Evolutionary conservation across 1,284 basidiomycete genomes (phyloP), one percentile per base, ranked within the genome.

Genomic region (Irpex rosettiformis): DNA sequence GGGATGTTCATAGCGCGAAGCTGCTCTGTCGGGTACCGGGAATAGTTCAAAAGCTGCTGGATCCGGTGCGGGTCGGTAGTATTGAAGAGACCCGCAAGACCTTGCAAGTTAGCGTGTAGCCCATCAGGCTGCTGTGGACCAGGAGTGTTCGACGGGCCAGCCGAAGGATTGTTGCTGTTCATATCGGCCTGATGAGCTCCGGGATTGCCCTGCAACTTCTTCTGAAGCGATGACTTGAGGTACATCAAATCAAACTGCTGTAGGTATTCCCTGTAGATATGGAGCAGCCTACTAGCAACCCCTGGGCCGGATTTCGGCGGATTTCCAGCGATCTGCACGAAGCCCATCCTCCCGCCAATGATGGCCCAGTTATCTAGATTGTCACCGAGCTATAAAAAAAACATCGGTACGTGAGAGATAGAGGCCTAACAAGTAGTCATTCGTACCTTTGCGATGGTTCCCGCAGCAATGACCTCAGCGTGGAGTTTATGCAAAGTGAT

Each of bases 341-440:
- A 84, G 5, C 84, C 85, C 67, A 91, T 73, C 40, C 78, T 79
- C 11, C 77, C 88, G 10, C 81, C 89, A 60, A 91, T 81, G 49
- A 84, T 71, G 11, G 79, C 67, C 89, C 89, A 91, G 56, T 77
- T 61, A 25, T 88, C 85, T 18, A 47, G 37, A 16, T 52, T 56
- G 22, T 55, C 27, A 16, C 22, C 45, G 22, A 55, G 42, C 57
- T 58, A 29, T 5, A 18, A 37, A 29, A n/a, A n/a, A 21, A 29
- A 48, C 22, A 47, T 47, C 21, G 22, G 43, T 21, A 24, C 18
- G 22, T 18, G 18, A 7, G 22, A 47, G 18, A 47, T 51, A 47
- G 7, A n/a, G 29, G 13, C 42, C 53, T 28, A 45, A 13, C 8
- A 11, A 5, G 13, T 21, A 18, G 21, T 37, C 13, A 18, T 37